Base-by-base conservation (phyloP, 2,329 filamentous ascomycete species). In the Ascochyta pisi region DNA sequence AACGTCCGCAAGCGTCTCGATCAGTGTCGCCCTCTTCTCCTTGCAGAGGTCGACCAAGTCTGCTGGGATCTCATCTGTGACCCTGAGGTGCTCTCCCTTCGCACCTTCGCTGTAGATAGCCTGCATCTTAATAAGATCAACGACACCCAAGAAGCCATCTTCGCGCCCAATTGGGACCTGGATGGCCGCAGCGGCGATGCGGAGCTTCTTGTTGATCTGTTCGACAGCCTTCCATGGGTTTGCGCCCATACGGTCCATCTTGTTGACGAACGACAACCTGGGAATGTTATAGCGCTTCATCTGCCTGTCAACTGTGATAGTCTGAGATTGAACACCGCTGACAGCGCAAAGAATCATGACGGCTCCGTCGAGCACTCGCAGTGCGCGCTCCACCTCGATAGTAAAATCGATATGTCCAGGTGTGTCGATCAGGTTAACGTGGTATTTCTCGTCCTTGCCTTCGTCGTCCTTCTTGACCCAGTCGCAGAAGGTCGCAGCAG, bases 321-420 rank as follows among this genome's bases (percentile, higher is more conserved):
- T 99, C 80, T 99, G 95, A 73, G 89, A 94, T 79, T 99, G 95
- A 31, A 99, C 95, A 73, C 95, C 95, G 70, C 91, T 96, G 58
- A 98, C 95, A 60, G 95, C 95, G 75, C 95, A 99, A 53, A 99
- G 84, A 77, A 99, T 96, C 93, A 99, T 96, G 74, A 97, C 92
- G 52, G 95, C 95, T 62, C 95, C 95, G 73, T 99, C 95, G 38
- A 99, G 84, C 57, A 99, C 95, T 76, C 95, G 87, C 74, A 99
- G 81, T 54, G 95, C 95, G 76, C 95, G 86, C 82, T 99, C 95
- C 42, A 99, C 95, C 79, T 99, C 95, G 64, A 99, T 98, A 13
- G 95, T 99, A 75, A 99, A 99, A 77, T 99, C 95, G 72, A 99
- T 98, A 79, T 99, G 95, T 39, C 95, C 95, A 3, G 95, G 95